Conservation (phyloP, 257 asterid species). For the Coffea canephora region DNA sequence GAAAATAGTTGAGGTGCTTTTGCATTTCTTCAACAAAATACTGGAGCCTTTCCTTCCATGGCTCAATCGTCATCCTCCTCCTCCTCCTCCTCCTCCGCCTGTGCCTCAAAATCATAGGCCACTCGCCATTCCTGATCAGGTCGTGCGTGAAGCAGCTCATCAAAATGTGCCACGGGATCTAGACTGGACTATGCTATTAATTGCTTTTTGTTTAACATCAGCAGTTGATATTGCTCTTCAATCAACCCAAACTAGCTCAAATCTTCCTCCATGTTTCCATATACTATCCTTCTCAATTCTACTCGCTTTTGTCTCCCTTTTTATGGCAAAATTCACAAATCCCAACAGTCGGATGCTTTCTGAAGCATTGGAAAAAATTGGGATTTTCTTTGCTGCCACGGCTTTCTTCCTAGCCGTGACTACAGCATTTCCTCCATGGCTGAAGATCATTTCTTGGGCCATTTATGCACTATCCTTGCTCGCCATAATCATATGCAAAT, state of each 20-base stretch:
- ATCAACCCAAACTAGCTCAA: neutral
- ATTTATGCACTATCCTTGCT: conserved; percentile 14
- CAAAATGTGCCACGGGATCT: neutral
- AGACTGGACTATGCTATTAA: neutral
- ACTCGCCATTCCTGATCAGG: neutral
- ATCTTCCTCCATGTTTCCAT: neutral
- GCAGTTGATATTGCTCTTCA: conserved; percentile 3
- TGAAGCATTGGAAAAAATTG: neutral
- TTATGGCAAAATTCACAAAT: conserved; percentile 2
- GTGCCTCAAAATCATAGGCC: neutral
- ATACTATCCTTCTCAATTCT: conserved; percentile 10
- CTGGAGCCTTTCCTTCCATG: neutral
- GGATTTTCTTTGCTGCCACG: conserved; percentile 12
- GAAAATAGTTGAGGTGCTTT: neutral
- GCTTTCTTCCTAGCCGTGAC: conserved; percentile 12
- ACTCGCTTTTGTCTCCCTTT: conserved; percentile 15
- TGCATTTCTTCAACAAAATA: neutral
- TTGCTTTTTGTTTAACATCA: neutral
- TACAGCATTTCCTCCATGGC: neutral
- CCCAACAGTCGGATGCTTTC: neutral
- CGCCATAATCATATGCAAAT: neutral
- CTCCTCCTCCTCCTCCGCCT: neutral
- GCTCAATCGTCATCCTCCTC: neutral
- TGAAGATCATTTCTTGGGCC: conserved; percentile 6
- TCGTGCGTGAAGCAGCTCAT: neutral